Conservation (phyloP, 2,329 filamentous ascomycete species). For the Chaetomium olivaceum region DNA sequence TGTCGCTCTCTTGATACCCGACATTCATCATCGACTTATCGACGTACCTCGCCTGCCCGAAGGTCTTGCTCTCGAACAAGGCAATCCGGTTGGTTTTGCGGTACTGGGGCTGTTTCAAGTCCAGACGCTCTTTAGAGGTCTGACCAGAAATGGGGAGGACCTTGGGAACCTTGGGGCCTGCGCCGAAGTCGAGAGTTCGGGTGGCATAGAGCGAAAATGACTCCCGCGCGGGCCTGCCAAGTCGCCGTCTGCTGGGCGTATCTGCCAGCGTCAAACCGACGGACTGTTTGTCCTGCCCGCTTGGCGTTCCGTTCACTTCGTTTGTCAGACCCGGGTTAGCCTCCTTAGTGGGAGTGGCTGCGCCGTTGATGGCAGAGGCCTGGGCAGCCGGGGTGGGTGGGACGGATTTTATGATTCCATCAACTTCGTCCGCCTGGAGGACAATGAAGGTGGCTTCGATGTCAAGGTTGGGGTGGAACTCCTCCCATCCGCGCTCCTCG, state of each 20-base stretch:
- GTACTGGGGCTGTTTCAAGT: conserved; percentile 74
- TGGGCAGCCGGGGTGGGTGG: conserved; percentile 42
- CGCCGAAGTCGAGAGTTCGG: conserved; percentile 46
- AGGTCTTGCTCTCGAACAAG: conserved; percentile 79
- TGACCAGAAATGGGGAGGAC: conserved; percentile 77
- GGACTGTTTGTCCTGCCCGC: conserved; percentile 40
- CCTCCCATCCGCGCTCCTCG: conserved; percentile 95
- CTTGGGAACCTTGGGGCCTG: conserved; percentile 58
- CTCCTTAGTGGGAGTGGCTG: conserved; percentile 50
- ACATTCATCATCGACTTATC: conserved; percentile 96
- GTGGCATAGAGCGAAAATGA: conserved; percentile 55
- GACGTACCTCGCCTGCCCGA: conserved; percentile 86
- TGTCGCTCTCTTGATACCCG: conserved; percentile 92
- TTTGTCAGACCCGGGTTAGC: conserved; percentile 45
- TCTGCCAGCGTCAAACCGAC: conserved; percentile 29
- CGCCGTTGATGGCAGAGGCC: conserved; percentile 41
- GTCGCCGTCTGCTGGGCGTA: conserved; percentile 47
- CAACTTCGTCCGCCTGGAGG: conserved; percentile 80
- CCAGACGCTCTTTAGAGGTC: conserved; percentile 77
- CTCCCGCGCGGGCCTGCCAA: conserved; percentile 52
- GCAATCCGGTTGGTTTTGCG: conserved; percentile 77
- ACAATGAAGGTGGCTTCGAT: conserved; percentile 79
- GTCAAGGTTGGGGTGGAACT: conserved; percentile 94
- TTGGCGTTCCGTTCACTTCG: conserved; percentile 45
- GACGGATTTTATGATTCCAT: conserved; percentile 62